Evolutionary conservation across 2,329 filamentous ascomycete species (phyloP).

Genomic region (Chrysoporthe deuterocubensis): DNA sequence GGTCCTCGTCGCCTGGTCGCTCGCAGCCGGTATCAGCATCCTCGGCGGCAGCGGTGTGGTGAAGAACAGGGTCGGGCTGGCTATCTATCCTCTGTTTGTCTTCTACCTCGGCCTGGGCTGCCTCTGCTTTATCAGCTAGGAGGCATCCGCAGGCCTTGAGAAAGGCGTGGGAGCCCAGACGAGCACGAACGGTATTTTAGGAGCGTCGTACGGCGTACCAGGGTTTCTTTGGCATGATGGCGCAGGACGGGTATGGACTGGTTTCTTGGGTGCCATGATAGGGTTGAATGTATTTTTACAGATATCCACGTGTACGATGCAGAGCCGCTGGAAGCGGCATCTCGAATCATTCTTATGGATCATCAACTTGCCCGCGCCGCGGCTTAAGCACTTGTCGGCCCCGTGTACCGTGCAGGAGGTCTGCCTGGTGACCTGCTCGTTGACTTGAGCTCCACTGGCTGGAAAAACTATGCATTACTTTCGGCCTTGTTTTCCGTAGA

Average conservation of each 20-base stretch:
- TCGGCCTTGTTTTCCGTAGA: not conserved
- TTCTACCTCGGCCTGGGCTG: conserved; percentile 94
- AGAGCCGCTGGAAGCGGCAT: conserved; percentile 13
- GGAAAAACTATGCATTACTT: not conserved
- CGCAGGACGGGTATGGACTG: conserved; percentile 23
- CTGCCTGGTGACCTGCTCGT: not conserved
- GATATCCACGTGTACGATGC: conserved; percentile 24
- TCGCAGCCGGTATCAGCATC: conserved; percentile 95
- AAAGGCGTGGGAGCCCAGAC: not conserved
- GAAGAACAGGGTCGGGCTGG: conserved; percentile 90
- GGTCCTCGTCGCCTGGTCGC: conserved; percentile 85
- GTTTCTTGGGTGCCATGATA: conserved; percentile 13
- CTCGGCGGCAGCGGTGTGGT: conserved; percentile 93
- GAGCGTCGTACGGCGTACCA: conserved; percentile 15
- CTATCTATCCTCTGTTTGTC: conserved; percentile 91
- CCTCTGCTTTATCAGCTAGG: conserved; percentile 92
- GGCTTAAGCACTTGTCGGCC: not conserved
- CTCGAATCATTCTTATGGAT: conserved; percentile 5
- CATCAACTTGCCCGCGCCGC: not conserved
- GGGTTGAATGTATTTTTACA: conserved; percentile 18
- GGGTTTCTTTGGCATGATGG: conserved; percentile 25
- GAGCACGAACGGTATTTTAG: not conserved
- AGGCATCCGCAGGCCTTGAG: not conserved
- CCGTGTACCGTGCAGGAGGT: not conserved
- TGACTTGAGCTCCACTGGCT: not conserved